Base-by-base conservation (phyloP, 169 alveolate species). In the Cryptosporidium canis region DNA sequence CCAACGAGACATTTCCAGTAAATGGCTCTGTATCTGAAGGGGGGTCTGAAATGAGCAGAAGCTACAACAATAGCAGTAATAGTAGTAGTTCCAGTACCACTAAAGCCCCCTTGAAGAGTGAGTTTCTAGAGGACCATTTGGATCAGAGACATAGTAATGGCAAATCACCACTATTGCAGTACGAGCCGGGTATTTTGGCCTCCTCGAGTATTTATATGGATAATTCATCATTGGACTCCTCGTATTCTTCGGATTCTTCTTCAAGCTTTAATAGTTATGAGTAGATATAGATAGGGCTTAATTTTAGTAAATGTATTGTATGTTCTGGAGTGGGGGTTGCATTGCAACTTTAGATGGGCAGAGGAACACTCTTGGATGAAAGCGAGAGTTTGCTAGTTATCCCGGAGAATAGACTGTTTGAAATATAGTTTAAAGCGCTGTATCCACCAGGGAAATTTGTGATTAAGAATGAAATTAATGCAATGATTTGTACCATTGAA, bases 381-480 rank as follows among this genome's bases (percentile, higher is more conserved):
- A 77, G 58, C 11, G 87, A 7, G 16, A 77, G 14, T 24, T 45
- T 77, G 56, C 7, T 55, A 41, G 45, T 58, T 16, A 77, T 29
- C 3, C 63, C 47, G 3, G 66, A 21, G 11, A 58, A 61, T 35
- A 77, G 24, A 61, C 39, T 77, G 44, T 43, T 77, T 27, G 66
- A 41, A 21, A 77, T 9, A 39, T 77, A 77, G 27, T 55, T 77
- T 21, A 77, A 43, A n/a, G 72, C 72, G 44, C 53, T 58, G 18
- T 55, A 77, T 39, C 92, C 93, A 41, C 94, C 94, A 1, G 94
- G 94, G 56, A 92, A 83, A 77, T 92, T 90, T 18, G 94, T 90
- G 35, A 90, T 87, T 45, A 92, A 48, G 48, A 92, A 92, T 48
- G 94, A 92, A 53, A 87, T 18, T 66, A 92, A 64, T 29, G 92